Evolutionary conservation across 345 rosid genomes (phyloP).

Genomic region (Eucalyptus polybractea): DNA sequence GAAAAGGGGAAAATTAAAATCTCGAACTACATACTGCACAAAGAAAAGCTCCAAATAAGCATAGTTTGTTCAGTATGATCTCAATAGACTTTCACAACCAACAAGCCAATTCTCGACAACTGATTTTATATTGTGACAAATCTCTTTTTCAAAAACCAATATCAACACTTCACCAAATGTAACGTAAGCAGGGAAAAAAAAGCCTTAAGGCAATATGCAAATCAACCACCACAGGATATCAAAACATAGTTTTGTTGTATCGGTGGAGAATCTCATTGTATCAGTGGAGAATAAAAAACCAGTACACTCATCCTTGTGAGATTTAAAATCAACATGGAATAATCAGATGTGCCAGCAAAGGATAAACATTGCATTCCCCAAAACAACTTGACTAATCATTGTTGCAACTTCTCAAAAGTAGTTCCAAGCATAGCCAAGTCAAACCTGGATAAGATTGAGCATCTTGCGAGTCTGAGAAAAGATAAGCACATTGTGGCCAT

Average conservation of each 20-base stretch:
- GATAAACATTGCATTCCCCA: not conserved
- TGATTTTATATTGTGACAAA: not conserved
- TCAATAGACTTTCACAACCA: not conserved
- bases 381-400: not conserved
- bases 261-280: not conserved
- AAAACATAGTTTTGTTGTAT: not conserved
- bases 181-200: not conserved
- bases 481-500: conserved; percentile 83
- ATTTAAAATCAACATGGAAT: not conserved
- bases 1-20: not conserved
- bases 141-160: not conserved
- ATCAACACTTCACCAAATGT: not conserved
- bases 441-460: conserved; percentile 91
- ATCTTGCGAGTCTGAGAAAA: conserved; percentile 98
- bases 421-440: conserved; percentile 1
- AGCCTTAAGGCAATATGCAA: not conserved
- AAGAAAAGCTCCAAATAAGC: not conserved
- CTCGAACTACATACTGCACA: not conserved
- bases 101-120: not conserved
- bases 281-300: not conserved
- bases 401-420: not conserved
- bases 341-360: not conserved
- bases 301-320: not conserved
- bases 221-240: not conserved
- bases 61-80: not conserved